These are phyloP conservation scores for Solanum bukasovii DNA, from an alignment of 257 asterid genomes.

Conservation along the genomic window DNA sequence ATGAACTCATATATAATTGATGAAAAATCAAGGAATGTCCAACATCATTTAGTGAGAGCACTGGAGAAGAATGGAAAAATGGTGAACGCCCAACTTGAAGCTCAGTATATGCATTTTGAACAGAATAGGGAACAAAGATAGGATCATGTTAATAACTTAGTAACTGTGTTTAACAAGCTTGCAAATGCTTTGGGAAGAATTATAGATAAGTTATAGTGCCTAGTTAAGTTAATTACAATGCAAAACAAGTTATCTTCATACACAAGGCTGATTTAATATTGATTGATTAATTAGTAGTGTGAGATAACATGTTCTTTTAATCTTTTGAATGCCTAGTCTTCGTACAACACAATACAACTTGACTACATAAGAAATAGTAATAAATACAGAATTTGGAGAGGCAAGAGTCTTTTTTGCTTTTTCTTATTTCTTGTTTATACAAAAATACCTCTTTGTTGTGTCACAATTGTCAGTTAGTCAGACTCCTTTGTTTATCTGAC, in stretches of 20 bases:
- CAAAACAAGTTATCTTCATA: conserved; percentile 5
- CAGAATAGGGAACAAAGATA: conserved; percentile 47
- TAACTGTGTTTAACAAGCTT: too few relatives aligned
- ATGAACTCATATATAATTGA: conserved; percentile 16
- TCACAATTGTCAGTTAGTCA: not conserved
- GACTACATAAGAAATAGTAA: not conserved
- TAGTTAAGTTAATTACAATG: not conserved
- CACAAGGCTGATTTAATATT: not conserved
- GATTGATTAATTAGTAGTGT: not conserved
- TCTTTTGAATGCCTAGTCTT: not conserved
- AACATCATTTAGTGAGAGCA: conserved; percentile 39
- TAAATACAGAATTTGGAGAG: not conserved
- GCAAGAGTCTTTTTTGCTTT: not conserved
- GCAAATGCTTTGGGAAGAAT: conserved; percentile 11
- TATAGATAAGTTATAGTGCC: conserved; percentile 65
- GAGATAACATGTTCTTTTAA: not conserved
- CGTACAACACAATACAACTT: not conserved
- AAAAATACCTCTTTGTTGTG: not conserved
- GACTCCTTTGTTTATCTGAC: not conserved
- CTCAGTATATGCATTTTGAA: conserved; percentile 46
- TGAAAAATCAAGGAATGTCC: conserved; percentile 22
- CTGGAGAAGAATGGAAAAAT: conserved; percentile 57
- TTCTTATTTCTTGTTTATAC: not conserved
- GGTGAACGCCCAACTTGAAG: conserved; percentile 55
- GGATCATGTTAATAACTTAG: too few relatives aligned